Percentiles rank a stretch among this genome's conserved stretches.
Conservation (phyloP, 768 basidiomycete species). For the Kwoniella newhampshirensis region DNA sequence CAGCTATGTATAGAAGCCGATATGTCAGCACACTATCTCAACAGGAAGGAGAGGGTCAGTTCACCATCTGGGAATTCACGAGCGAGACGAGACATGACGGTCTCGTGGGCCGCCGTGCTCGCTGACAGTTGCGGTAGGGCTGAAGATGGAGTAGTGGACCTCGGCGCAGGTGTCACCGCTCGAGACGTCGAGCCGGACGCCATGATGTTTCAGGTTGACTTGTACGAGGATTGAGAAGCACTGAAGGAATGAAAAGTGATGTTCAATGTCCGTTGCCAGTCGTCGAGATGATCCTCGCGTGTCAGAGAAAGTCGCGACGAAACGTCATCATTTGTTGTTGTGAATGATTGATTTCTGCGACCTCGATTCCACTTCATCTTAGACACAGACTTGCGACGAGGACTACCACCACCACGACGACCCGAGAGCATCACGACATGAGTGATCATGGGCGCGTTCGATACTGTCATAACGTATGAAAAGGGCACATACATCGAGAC, state of each 20-base stretch:
- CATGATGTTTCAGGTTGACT: background rate
- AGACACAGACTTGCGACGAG: no score
- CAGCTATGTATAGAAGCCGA: slow-evolving; percentile 60
- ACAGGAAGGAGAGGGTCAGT: background rate
- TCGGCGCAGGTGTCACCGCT: slow-evolving; percentile 1
- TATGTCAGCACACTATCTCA: slow-evolving; percentile 2
- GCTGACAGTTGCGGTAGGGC: background rate
- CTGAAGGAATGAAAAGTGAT: no score
- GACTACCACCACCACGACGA: no score
- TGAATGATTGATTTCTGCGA: background rate
- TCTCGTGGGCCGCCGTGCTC: slow-evolving; percentile 7
- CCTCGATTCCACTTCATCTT: background rate
- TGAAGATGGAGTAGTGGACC: background rate
- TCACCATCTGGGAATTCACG: slow-evolving; percentile 38
- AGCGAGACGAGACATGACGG: slow-evolving; percentile 34
- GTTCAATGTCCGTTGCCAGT: no score
- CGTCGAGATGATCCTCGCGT: no score
- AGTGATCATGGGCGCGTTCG: slow-evolving; percentile 45
- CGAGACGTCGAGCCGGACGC: slow-evolving; percentile 11
- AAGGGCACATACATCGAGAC: slow-evolving; percentile 45
- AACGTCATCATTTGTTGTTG: slow-evolving; percentile 3
- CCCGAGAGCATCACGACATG: background rate
- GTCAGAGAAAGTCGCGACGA: slow-evolving; percentile 2
- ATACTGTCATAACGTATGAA: slow-evolving; percentile 40
- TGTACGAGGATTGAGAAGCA: no score